Evolutionary conservation across 73 alveolate species (phyloP), one percentile per base, ranked within the genome.

Genomic region (Effrenium voratum): DNA sequence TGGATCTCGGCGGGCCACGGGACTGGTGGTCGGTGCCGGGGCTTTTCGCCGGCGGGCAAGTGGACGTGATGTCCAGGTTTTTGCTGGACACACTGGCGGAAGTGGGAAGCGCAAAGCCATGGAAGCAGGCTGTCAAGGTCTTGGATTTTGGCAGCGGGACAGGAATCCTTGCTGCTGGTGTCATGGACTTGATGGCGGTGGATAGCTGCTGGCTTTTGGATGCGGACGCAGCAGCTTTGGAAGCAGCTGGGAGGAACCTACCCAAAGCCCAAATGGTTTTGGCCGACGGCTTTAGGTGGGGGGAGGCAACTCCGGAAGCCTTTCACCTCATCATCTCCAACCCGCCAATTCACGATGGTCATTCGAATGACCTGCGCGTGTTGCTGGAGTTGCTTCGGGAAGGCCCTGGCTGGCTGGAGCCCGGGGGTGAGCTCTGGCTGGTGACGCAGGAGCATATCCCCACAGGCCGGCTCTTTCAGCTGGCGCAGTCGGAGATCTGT

Each of bases 381-480:
- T 55, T 90, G n/a, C 41, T 68, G 45, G 97, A 70, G 57, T 55
- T 90, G 28, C 45, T 90, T 3, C 88, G 83, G 12, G 77, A 66
- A 34, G 97, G 88, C 13, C 97, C 97, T 0, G 16, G 44, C 40
- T 90, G 75, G 87, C 47, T 90, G 87, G 60, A 34, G 44, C 38
- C 40, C 1, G 97, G 73, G 8, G 97, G 97, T 28, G 97, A 90
- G 75, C 32, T 90, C 36, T 90, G 97, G 97, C 55, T 90, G 72
- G 97, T 90, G 46, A 70, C 97, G 13, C 97, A 90, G 87, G 97
- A 90, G 88, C 97, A 90, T 34, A 90, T 90, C 40, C 97, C 97
- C 88, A 90, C 87, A 32, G 97, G 97, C 10, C 97, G 97, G 34
- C 86, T 90, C 19, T 90, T 90, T 43, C 76, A 90, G 70, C 5